Conservation (phyloP, 73 alveolate genomes). For the Paramecium bursaria region DNA sequence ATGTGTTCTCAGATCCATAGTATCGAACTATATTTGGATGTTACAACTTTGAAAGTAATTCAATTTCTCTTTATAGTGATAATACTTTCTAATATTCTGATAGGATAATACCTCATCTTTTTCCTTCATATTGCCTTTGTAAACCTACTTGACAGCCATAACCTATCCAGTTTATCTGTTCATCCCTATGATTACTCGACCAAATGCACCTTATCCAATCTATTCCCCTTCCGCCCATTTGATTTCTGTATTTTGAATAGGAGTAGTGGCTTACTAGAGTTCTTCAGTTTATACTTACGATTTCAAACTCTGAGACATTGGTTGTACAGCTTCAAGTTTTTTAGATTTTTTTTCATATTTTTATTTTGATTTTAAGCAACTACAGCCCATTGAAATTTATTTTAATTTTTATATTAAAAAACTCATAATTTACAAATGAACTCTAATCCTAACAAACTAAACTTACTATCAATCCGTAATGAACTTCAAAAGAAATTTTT, state of each 20-base stretch:
- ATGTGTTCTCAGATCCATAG: conserved; percentile 73
- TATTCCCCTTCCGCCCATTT: conserved; percentile 76
- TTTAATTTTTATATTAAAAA: too few relatives aligned
- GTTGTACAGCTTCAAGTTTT: too few relatives aligned
- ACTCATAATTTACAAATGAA: too few relatives aligned
- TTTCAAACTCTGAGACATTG: too few relatives aligned
- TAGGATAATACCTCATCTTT: conserved; percentile 26
- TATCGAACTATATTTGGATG: conserved; percentile 82
- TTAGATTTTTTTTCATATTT: too few relatives aligned
- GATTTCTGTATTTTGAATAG: neutral
- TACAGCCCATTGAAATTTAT: neutral
- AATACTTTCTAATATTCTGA: conserved; percentile 59
- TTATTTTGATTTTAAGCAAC: too few relatives aligned
- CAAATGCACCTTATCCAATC: conserved; percentile 95
- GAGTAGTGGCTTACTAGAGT: too few relatives aligned
- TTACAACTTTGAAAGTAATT: conserved; percentile 66
- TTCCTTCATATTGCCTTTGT: conserved; percentile 1
- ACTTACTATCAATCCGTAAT: neutral
- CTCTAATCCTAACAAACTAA: neutral
- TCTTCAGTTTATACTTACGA: too few relatives aligned
- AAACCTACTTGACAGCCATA: conserved; percentile 85
- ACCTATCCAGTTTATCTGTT: conserved; percentile 81
- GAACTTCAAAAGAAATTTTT: too few relatives aligned
- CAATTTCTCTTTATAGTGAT: conserved; percentile 74
- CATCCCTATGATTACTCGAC: conserved; percentile 91